phyloP scores from a whole-genome alignment of 2,329 filamentous ascomycete species.

The Pseudocercospora pini-densiflorae region DNA sequence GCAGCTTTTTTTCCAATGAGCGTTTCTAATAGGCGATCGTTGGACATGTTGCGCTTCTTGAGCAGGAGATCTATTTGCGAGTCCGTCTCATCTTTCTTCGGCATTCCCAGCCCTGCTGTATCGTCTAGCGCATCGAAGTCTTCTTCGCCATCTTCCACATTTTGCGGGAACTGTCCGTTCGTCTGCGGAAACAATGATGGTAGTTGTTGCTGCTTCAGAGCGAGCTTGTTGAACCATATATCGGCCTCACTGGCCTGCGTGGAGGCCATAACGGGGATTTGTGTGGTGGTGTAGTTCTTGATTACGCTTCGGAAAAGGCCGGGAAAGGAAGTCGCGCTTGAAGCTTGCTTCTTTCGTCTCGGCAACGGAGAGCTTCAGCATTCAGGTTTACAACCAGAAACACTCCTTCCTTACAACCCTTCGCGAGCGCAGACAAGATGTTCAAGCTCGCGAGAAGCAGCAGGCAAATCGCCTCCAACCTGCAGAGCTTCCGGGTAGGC shows the following conservation, averaged over 20 bases:
- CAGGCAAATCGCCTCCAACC: conserved; percentile 77
- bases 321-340: conserved; percentile 8
- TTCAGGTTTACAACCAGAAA: background rate
- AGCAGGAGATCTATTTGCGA: conserved; percentile 41
- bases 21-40: conserved; percentile 48
- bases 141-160: conserved; percentile 56
- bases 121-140: conserved; percentile 48
- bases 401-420: conserved; percentile 11
- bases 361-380: conserved; percentile 20
- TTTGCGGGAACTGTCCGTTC: background rate
- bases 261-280: background rate
- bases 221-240: conserved; percentile 58
- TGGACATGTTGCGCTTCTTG: conserved; percentile 41
- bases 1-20: conserved; percentile 49
- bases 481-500: conserved; percentile 74
- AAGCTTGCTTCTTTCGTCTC: conserved; percentile 11
- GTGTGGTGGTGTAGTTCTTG: conserved; percentile 4
- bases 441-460: conserved; percentile 80
- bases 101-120: conserved; percentile 22
- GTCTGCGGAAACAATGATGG: conserved; percentile 58
- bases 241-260: conserved; percentile 43
- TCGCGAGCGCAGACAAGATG: conserved; percentile 57
- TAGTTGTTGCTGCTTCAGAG: conserved; percentile 58
- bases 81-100: conserved; percentile 15
- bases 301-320: conserved; percentile 1